Evolutionary conservation across 768 basidiomycete genomes (phyloP), one percentile per base, ranked within the genome.

Genomic region (Termitomyces sp.): DNA sequence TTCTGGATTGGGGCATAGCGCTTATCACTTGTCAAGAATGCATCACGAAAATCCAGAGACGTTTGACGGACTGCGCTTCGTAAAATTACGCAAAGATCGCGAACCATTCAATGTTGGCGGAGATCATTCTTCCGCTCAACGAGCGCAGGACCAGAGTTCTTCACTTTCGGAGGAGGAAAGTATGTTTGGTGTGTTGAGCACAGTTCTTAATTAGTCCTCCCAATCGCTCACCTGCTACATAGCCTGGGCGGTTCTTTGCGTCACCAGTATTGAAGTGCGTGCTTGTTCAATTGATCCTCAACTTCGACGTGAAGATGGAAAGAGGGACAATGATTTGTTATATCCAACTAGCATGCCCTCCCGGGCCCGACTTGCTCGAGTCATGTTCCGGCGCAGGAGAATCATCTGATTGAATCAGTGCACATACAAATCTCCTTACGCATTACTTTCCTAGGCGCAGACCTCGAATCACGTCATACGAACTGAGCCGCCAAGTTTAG

Each of bases 231-330:
- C 10, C 16, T 1, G 35, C n/a, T 12, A n/a, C 47, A 63, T 38
- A 62, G 70, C 45, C 73, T 75, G 6, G 73, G 78, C 71, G 79
- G 0, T 79, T 77, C 63, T 78, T 81, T 57, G 77, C 76, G 2
- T 69, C 75, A 0, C 64, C 57, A 6, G 74, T 75, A 58, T 45
- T 81, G 27, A 82, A 82, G 60, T 56, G 71, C 0, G 75, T 82
- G 69, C 54, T 83, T 41, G 77, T 80, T 0, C 69, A 79, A 37
- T 59, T 77, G 19, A 59, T 82, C 21, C 40, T 66, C 53, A 68
- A 71, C 44, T 78, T 75, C 57, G 77, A 77, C 59, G 59, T 81
- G 46, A 76, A 73, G 54, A 59, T 72, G 43, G 69, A 69, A 37
- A 38, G 62, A 3, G 68, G 66, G 17, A 66, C 10, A 68, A 68